phyloP scores from a whole-genome alignment of 768 basidiomycete species.

The Lentinula aciculospora region DNA sequence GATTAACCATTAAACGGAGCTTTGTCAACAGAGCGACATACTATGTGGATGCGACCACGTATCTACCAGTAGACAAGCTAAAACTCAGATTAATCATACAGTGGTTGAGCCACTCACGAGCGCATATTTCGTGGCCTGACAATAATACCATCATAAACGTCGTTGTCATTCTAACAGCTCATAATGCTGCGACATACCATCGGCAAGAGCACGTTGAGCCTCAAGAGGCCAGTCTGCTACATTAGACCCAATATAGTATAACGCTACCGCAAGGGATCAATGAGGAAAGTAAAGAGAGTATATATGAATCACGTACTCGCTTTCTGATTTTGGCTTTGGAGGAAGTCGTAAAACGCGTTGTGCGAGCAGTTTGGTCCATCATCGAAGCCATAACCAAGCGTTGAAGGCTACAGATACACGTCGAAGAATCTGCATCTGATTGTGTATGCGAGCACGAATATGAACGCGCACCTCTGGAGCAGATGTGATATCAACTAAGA shows the following conservation, averaged over 20 bases:
- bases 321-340: constrained; percentile 48
- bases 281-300: background rate
- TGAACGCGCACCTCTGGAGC: constrained; percentile 39
- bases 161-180: background rate
- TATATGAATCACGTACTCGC: constrained; percentile 37
- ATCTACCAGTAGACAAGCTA: constrained; percentile 25
- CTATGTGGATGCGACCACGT: constrained; percentile 55
- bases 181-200: constrained; percentile 28
- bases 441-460: background rate
- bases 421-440: background rate
- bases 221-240: constrained; percentile 52
- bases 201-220: constrained; percentile 44
- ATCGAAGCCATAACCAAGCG: constrained; percentile 57
- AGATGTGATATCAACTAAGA: constrained; percentile 37
- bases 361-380: constrained; percentile 65
- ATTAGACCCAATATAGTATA: constrained; percentile 61
- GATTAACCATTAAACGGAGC: background rate
- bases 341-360: constrained; percentile 55
- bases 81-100: background rate
- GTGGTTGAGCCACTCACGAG: constrained; percentile 35
- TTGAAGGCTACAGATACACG: constrained; percentile 32
- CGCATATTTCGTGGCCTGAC: constrained; percentile 52
- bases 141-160: background rate
- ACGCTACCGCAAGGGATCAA: constrained; percentile 27
- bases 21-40: constrained; percentile 23